phyloP scores from a whole-genome alignment of 495 filamentous ascomycete species.

The Penicillium roqueforti region DNA sequence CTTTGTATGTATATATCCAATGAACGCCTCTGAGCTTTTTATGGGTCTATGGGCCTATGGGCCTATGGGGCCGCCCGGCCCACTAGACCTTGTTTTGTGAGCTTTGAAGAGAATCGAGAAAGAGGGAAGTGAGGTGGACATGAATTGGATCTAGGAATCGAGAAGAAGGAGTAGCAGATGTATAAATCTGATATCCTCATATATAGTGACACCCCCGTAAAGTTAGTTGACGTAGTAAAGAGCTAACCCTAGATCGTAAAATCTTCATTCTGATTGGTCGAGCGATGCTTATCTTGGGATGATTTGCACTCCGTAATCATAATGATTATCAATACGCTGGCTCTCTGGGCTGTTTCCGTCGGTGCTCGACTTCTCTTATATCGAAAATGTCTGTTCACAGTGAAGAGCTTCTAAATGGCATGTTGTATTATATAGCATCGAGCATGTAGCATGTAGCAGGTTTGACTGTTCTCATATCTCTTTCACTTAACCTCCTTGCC shows the following conservation, averaged over 20 bases:
- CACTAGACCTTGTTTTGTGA: slow-evolving; percentile 7
- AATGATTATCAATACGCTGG: slow-evolving; percentile 28
- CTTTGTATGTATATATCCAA: neutral
- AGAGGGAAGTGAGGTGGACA: neutral
- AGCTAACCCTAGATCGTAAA: slow-evolving; percentile 42
- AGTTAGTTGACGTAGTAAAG: slow-evolving; percentile 37
- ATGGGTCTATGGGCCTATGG: slow-evolving; percentile 6
- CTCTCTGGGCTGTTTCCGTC: neutral
- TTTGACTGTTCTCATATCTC: neutral
- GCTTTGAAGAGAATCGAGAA: neutral
- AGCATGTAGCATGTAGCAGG: neutral
- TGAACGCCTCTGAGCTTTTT: neutral
- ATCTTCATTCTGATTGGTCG: slow-evolving; percentile 31
- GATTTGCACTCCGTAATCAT: slow-evolving; percentile 27
- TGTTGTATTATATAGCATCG: neutral
- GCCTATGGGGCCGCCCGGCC: slow-evolving; percentile 4
- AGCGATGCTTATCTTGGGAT: slow-evolving; percentile 33
- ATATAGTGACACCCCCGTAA: too few species aligned
- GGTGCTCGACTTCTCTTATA: too few species aligned
- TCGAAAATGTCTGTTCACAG: neutral
- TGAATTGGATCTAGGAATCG: too few species aligned
- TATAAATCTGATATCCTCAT: too few species aligned
- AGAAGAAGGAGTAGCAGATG: too few species aligned
- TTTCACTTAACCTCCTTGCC: neutral
- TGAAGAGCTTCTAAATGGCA: neutral